Evolutionary conservation across 768 basidiomycete genomes (phyloP).

Genomic region (Boletus sp.): DNA sequence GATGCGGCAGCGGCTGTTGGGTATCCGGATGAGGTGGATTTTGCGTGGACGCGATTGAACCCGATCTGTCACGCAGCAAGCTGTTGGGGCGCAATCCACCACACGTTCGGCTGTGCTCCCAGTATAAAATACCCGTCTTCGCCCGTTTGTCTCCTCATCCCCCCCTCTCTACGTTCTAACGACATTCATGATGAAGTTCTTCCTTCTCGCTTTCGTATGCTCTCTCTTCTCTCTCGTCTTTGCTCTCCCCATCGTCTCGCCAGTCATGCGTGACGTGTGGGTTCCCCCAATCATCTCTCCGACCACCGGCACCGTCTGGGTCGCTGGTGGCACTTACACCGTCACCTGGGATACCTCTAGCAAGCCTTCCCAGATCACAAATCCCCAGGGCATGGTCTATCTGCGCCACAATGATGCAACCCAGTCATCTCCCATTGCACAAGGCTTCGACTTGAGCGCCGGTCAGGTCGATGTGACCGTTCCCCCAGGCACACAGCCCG

Average conservation of each 20-base stretch:
- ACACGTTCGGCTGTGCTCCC: conserved; percentile 3
- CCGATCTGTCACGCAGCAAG: conserved; percentile 5
- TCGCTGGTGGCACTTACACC: conserved; percentile 35
- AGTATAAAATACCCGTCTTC: conserved; percentile 13
- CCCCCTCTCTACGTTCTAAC: conserved; percentile 6
- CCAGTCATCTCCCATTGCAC: conserved; percentile 36
- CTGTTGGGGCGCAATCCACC: not conserved
- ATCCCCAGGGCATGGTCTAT: conserved; percentile 40
- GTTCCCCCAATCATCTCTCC: conserved; percentile 44
- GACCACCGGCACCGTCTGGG: conserved; percentile 37
- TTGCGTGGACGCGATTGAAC: not conserved
- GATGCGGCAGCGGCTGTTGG: not conserved
- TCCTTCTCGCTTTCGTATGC: conserved; percentile 10
- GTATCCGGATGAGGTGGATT: not conserved
- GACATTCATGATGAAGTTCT: conserved; percentile 19
- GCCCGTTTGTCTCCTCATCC: not conserved
- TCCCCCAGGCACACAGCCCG: conserved; percentile 36
- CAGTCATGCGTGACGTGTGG: conserved; percentile 45
- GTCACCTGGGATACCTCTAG: conserved; percentile 49
- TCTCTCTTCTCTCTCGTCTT: conserved; percentile 28
- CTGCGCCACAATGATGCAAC: conserved; percentile 38
- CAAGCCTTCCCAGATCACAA: conserved; percentile 48
- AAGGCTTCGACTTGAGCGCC: conserved; percentile 35
- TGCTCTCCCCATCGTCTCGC: conserved; percentile 29
- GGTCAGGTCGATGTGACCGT: conserved; percentile 40